Evolutionary conservation across 257 asterid genomes (phyloP).

Genomic region (Solanum habrochaites): DNA sequence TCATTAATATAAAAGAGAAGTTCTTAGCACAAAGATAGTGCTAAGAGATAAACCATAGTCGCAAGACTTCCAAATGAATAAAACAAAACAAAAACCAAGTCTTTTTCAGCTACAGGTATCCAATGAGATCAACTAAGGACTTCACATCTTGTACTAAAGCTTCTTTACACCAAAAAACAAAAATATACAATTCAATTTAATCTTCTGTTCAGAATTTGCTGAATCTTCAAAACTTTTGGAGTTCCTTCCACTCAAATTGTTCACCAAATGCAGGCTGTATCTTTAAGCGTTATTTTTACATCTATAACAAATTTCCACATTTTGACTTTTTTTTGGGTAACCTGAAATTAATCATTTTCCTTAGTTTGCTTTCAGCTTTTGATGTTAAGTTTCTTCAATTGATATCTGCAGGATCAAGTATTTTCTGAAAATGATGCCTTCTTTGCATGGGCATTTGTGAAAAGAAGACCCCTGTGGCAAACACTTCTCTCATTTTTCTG

Average conservation of each 20-base stretch:
- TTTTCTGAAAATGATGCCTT: constrained; percentile 94
- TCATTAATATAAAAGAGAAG: background rate
- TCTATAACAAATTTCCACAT: background rate
- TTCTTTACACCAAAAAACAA: background rate
- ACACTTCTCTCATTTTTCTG: constrained; percentile 95
- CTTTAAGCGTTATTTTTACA: background rate
- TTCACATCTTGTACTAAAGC: background rate
- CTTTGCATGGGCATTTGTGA: constrained; percentile 92
- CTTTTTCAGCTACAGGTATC: background rate
- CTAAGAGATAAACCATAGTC: background rate
- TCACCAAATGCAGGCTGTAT: background rate
- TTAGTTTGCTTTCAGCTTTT: background rate
- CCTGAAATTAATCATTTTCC: background rate
- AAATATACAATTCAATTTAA: background rate
- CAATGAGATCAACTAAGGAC: background rate
- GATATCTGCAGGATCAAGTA: constrained; percentile 70
- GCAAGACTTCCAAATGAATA: background rate
- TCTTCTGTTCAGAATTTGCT: background rate
- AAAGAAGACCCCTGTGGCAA: constrained; percentile 92
- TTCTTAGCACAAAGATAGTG: background rate
- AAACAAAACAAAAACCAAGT: background rate
- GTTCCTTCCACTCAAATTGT: background rate
- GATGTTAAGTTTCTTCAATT: background rate
- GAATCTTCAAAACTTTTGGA: background rate
- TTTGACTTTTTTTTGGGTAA: background rate